A percentile compares a stretch with the other conserved stretches of the same genome.
Conservation (phyloP, 139 green algal species). For the Helicosporidium sp. region DNA sequence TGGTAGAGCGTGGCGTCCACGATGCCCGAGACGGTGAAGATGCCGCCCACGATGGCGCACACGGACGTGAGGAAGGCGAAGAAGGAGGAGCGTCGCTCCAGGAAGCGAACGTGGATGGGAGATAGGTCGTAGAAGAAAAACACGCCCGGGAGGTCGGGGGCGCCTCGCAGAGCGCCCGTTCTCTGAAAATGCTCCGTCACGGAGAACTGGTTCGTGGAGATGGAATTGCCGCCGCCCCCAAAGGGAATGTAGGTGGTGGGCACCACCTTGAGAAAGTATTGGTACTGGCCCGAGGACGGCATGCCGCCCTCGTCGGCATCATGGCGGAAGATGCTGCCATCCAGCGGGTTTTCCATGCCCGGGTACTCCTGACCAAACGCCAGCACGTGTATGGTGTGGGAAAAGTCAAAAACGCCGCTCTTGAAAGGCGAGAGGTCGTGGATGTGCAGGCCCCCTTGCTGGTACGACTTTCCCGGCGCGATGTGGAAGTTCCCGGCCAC, state of each 20-base stretch:
- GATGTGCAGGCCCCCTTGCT: slow-evolving; percentile 73
- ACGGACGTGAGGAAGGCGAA: slow-evolving; percentile 79
- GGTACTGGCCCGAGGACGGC: slow-evolving; percentile 51
- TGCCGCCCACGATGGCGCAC: slow-evolving; percentile 86
- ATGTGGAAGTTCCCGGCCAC: slow-evolving; percentile 94
- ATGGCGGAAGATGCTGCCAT: slow-evolving; percentile 21
- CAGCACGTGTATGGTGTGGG: slow-evolving; percentile 64
- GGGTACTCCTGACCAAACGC: slow-evolving; percentile 55
- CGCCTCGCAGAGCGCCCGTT: slow-evolving; percentile 4
- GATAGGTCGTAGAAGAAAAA: slow-evolving; percentile 98
- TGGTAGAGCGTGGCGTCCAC: slow-evolving; percentile 77
- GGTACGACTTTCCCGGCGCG: slow-evolving; percentile 72
- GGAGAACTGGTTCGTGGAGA: slow-evolving; percentile 81
- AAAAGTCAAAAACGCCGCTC: slow-evolving; percentile 47
- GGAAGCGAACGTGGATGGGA: slow-evolving; percentile 64
- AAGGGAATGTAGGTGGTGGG: slow-evolving; percentile 66
- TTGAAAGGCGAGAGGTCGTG: slow-evolving; percentile 81
- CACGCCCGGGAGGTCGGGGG: slow-evolving; percentile 46
- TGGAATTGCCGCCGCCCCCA: slow-evolving; percentile 32
- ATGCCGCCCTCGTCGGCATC: not conserved
- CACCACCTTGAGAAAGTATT: slow-evolving; percentile 97
- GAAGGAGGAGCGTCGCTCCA: slow-evolving; percentile 56
- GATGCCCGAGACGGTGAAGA: slow-evolving; percentile 92
- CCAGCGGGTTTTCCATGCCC: slow-evolving; percentile 65
- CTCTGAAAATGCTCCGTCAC: slow-evolving; percentile 87